Percentiles rank a stretch among this genome's conserved stretches.
phyloP scores from a whole-genome alignment of 805 yeast genomes.

The Candida adriatica region DNA sequence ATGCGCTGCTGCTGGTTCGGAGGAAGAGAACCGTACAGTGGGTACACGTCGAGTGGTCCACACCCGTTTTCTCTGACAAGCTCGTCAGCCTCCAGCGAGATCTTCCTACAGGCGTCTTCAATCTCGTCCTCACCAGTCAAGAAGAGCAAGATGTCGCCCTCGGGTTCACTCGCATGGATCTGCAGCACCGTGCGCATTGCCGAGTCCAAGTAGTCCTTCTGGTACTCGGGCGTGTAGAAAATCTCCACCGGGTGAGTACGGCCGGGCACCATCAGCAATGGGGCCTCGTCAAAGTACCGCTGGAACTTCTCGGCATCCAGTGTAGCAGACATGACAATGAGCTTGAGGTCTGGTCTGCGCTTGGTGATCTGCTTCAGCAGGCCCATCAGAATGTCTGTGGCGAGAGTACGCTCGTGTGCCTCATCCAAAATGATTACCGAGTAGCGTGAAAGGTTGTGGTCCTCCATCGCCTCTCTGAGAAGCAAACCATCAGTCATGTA shows the following conservation, averaged over 20 bases:
- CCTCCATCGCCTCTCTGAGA: conserved; percentile 95
- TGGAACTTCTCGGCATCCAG: conserved; percentile 96
- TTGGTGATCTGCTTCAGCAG: conserved; percentile 72
- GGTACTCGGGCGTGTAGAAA: conserved; percentile 94
- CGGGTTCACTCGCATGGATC: conserved; percentile 94
- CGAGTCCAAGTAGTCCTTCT: conserved; percentile 89
- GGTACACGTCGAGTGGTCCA: conserved; percentile 87
- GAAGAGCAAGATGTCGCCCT: conserved; percentile 82
- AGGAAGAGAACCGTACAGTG: conserved; percentile 93
- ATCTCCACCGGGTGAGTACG: conserved; percentile 97
- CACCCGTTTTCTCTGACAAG: conserved; percentile 81
- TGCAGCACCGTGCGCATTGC: conserved; percentile 94
- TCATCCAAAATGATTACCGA: conserved; percentile 93
- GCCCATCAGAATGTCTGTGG: conserved; percentile 97
- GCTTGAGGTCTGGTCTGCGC: conserved; percentile 82
- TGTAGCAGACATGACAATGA: conserved; percentile 96
- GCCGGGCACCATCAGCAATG: conserved; percentile 94
- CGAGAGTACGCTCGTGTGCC: conserved; percentile 95
- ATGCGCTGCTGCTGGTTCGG: conserved; percentile 93
- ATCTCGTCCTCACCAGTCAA: conserved; percentile 97
- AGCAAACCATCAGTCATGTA: conserved; percentile 99
- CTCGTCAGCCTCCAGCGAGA: conserved; percentile 83
- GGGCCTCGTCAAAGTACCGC: conserved; percentile 82
- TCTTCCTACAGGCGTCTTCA: conserved; percentile 91
- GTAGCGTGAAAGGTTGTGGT: conserved; percentile 71